Evolutionary conservation across 202 grass and related monocot genomes (phyloP).

Genomic region (Setaria viridis): DNA sequence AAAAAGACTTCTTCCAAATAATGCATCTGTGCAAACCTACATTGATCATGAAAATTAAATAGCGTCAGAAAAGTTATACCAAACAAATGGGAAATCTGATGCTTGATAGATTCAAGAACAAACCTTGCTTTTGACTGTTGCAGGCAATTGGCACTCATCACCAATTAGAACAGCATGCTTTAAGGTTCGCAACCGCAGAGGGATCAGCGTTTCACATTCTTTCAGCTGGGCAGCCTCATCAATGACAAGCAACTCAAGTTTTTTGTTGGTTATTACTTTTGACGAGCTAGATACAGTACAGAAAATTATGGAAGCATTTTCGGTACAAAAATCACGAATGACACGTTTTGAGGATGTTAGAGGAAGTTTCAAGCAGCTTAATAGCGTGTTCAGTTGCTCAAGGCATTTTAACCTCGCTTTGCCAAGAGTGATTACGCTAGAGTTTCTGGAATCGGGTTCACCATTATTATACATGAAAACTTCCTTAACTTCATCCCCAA

Average conservation of each 20-base stretch:
- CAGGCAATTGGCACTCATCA: constrained; percentile 67
- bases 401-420: constrained; percentile 54
- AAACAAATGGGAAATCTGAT: constrained; percentile 22
- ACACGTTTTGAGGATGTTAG: constrained; percentile 20
- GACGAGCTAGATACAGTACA: constrained; percentile 68
- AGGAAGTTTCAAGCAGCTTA: constrained; percentile 55
- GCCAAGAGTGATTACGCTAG: constrained; percentile 16
- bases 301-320: constrained; percentile 57
- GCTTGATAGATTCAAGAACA: background rate
- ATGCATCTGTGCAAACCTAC: constrained; percentile 51
- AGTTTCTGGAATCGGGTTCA: background rate
- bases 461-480: constrained; percentile 46
- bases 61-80: background rate
- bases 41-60: background rate
- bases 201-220: constrained; percentile 71
- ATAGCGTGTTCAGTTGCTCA: constrained; percentile 46
- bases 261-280: constrained; percentile 42
- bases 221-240: constrained; percentile 73
- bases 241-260: constrained; percentile 56
- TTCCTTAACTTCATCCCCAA: constrained; percentile 34
- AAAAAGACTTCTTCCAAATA: constrained; percentile 76
- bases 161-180: constrained; percentile 65
- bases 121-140: constrained; percentile 71
- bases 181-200: constrained; percentile 46
- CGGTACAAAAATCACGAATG: constrained; percentile 52